Evolutionary conservation across 2,329 filamentous ascomycete genomes (phyloP).

Genomic region (Sphaerostilbella broomeana): DNA sequence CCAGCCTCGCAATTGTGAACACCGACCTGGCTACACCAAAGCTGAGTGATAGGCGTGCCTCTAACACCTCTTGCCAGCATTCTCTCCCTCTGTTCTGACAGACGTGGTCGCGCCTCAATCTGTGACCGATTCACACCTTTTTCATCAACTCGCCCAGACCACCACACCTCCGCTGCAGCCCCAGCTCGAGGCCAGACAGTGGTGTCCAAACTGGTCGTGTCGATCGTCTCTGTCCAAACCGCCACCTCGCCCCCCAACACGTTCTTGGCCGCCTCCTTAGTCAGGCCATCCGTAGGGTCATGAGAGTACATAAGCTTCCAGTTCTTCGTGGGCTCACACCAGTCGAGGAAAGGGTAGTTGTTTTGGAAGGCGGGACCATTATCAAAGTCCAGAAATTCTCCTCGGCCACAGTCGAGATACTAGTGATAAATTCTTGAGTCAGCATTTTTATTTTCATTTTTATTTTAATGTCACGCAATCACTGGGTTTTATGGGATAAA

Average conservation of each 20-base stretch:
- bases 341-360: constrained; percentile 68
- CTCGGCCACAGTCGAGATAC: constrained; percentile 80
- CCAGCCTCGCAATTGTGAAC: constrained; percentile 6
- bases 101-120: constrained; percentile 59
- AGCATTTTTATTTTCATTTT: too few species aligned
- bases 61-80: constrained; percentile 61
- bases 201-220: constrained; percentile 64
- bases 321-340: constrained; percentile 72
- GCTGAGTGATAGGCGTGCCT: constrained; percentile 46
- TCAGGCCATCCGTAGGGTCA: constrained; percentile 62
- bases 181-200: constrained; percentile 72
- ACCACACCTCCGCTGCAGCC: constrained; percentile 72
- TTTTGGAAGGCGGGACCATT: constrained; percentile 42
- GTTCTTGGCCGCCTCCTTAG: constrained; percentile 53
- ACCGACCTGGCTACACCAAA: constrained; percentile 12
- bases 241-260: constrained; percentile 78
- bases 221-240: constrained; percentile 73
- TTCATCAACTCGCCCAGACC: constrained; percentile 64
- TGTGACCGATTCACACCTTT: constrained; percentile 64
- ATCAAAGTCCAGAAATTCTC: constrained; percentile 68
- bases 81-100: constrained; percentile 71
- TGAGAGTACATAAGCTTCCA: constrained; percentile 79
- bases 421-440: constrained; percentile 24
- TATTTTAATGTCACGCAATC: neutral
- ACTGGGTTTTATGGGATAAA: too few species aligned